phyloP scores from a whole-genome alignment of 805 yeast genomes.

The Aciculoconidium aculeatum region DNA sequence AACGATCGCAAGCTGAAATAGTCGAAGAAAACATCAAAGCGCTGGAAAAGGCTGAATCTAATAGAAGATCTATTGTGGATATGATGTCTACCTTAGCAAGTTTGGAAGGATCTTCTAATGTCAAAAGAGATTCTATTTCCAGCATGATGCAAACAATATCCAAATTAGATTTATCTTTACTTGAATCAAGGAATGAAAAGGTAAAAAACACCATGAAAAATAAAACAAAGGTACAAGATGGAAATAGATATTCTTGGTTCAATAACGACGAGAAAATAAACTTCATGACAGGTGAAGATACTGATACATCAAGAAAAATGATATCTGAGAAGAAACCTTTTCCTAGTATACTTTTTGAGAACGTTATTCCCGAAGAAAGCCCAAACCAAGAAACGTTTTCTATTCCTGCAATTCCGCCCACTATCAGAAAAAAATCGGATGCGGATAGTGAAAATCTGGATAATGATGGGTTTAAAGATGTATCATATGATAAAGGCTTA shows the following conservation, averaged over 20 bases:
- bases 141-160: constrained; percentile 20
- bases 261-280: constrained; percentile 20
- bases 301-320: constrained; percentile 1
- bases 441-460: constrained; percentile 1
- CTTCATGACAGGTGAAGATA: constrained; percentile 5
- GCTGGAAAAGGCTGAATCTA: constrained; percentile 10
- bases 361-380: too few species aligned
- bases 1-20: constrained; percentile 7
- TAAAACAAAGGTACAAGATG: constrained; percentile 1
- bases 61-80: constrained; percentile 24
- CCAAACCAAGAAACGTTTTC: too few species aligned
- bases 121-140: constrained; percentile 16
- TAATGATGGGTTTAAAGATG: constrained; percentile 2
- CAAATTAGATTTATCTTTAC: constrained; percentile 9
- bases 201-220: constrained; percentile 1
- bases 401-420: too few species aligned
- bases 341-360: too few species aligned
- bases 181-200: too few species aligned
- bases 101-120: constrained; percentile 11
- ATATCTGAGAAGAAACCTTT: constrained; percentile 1
- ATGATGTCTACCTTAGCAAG: constrained; percentile 26
- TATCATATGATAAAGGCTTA: constrained; percentile 1
- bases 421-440: constrained; percentile 1
- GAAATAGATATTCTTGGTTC: constrained; percentile 26
- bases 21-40: constrained; percentile 7